Evolutionary conservation across 2,329 filamentous ascomycete genomes (phyloP).

Genomic region (Eutypella sp.): DNA sequence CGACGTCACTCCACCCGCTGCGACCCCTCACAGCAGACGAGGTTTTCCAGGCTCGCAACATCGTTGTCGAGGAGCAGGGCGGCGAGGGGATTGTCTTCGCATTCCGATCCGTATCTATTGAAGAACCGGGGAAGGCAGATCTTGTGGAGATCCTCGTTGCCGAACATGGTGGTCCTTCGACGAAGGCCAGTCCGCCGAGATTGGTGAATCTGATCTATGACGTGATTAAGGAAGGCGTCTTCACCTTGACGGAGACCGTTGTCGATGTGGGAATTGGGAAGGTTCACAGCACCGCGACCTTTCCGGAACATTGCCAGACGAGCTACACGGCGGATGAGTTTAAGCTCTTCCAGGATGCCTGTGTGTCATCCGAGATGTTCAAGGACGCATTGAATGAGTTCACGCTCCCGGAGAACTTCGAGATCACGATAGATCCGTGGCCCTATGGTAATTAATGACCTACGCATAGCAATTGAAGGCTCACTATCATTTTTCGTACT

Average conservation of each 20-base stretch:
- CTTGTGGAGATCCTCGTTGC: slow-evolving; percentile 21
- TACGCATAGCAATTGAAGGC: not conserved
- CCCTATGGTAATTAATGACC: slow-evolving; percentile 56
- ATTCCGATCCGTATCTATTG: slow-evolving; percentile 22
- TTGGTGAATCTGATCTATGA: slow-evolving; percentile 43
- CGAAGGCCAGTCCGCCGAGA: slow-evolving; percentile 28
- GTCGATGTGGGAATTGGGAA: slow-evolving; percentile 32
- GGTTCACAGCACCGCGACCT: slow-evolving; percentile 23
- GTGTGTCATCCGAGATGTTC: slow-evolving; percentile 39
- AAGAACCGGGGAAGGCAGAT: slow-evolving; percentile 24
- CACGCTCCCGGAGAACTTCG: slow-evolving; percentile 38
- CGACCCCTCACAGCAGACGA: slow-evolving; percentile 24
- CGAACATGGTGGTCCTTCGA: slow-evolving; percentile 22
- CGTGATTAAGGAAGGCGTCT: slow-evolving; percentile 27
- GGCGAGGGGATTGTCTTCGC: slow-evolving; percentile 17
- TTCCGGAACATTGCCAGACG: slow-evolving; percentile 29
- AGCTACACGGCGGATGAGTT: slow-evolving; percentile 37
- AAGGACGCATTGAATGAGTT: slow-evolving; percentile 43
- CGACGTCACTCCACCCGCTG: slow-evolving; percentile 19
- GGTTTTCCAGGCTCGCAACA: slow-evolving; percentile 18
- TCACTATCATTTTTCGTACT: not conserved
- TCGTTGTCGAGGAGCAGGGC: slow-evolving; percentile 18
- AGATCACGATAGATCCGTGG: slow-evolving; percentile 53
- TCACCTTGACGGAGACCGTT: slow-evolving; percentile 31
- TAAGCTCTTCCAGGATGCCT: slow-evolving; percentile 33